phyloP scores from a whole-genome alignment of 2,329 filamentous ascomycete species.

The Stemphylium vesicarium region DNA sequence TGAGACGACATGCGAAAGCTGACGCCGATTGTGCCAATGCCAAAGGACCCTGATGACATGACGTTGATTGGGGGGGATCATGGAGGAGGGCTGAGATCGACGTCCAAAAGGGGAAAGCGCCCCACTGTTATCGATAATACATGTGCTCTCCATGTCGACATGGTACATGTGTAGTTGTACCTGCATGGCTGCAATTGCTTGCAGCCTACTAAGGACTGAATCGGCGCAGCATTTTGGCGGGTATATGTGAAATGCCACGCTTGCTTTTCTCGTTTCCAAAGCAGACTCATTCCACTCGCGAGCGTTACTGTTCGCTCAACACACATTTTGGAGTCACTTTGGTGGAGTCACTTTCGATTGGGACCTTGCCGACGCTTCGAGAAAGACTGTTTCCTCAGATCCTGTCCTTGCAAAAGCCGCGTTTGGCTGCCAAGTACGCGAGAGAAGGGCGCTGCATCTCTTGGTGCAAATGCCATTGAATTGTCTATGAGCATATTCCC shows the following conservation, averaged over 20 bases:
- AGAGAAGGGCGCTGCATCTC: not conserved
- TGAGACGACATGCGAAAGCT: not conserved
- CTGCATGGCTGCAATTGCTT: not conserved
- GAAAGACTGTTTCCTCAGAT: not conserved
- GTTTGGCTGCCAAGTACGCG: not conserved
- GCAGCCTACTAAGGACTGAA: not conserved
- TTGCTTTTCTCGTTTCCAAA: not conserved
- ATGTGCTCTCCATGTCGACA: not conserved
- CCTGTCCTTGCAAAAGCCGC: not conserved
- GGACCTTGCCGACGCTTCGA: not conserved
- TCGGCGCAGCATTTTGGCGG: too few species aligned
- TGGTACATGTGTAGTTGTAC: not conserved
- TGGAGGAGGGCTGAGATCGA: constrained; percentile 2
- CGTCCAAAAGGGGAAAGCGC: not conserved
- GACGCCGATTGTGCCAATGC: not conserved
- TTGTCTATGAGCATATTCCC: constrained; percentile 46
- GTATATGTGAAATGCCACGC: too few species aligned
- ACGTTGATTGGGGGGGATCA: constrained; percentile 5
- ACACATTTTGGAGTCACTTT: not conserved
- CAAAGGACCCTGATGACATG: constrained; percentile 9
- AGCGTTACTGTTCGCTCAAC: too few species aligned
- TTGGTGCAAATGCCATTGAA: constrained; percentile 31
- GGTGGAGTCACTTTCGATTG: not conserved
- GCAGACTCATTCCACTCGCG: not conserved
- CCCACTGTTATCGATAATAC: constrained; percentile 15